These are phyloP conservation scores for Pseudozyma thailandica DNA, from an alignment of 1,284 basidiomycete species.

Conservation along the genomic window DNA sequence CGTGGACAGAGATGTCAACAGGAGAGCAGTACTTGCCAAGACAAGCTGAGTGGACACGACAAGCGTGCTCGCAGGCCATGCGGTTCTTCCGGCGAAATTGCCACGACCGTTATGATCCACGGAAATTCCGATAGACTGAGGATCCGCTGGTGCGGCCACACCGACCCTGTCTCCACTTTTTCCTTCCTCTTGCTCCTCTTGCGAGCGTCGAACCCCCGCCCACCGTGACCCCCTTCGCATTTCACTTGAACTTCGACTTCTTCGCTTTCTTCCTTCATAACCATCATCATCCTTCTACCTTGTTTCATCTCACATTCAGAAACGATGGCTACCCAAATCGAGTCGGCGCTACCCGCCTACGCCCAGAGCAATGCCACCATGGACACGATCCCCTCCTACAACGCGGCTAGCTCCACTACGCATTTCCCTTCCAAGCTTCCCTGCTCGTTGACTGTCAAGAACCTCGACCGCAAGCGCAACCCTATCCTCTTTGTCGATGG, in stretches of 20 bases:
- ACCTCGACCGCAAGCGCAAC: slow-evolving; percentile 34
- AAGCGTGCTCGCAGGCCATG: too few species aligned
- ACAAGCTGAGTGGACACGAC: too few species aligned
- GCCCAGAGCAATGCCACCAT: slow-evolving; percentile 37
- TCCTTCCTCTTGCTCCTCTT: background rate
- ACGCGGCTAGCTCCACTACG: slow-evolving; percentile 21
- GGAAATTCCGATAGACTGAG: slow-evolving; percentile 1
- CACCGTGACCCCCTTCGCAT: too few species aligned
- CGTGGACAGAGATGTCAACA: too few species aligned
- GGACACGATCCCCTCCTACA: slow-evolving; percentile 41
- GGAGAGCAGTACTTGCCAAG: too few species aligned
- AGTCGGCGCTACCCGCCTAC: slow-evolving; percentile 21
- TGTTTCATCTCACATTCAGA: background rate
- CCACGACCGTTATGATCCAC: background rate
- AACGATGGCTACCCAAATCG: slow-evolving; percentile 22
- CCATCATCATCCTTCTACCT: slow-evolving; percentile 7
- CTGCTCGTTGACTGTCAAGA: slow-evolving; percentile 44
- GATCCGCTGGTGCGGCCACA: too few species aligned
- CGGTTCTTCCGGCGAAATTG: slow-evolving; percentile 2
- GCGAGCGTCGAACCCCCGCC: too few species aligned
- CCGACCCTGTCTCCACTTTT: too few species aligned
- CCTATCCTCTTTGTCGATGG: slow-evolving; percentile 34
- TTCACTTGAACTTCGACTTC: background rate
- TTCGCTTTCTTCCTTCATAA: slow-evolving; percentile 7
- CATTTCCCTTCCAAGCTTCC: slow-evolving; percentile 34